Conservation (phyloP, 2,329 filamentous ascomycete genomes). For the Aureobasidium melanogenum region DNA sequence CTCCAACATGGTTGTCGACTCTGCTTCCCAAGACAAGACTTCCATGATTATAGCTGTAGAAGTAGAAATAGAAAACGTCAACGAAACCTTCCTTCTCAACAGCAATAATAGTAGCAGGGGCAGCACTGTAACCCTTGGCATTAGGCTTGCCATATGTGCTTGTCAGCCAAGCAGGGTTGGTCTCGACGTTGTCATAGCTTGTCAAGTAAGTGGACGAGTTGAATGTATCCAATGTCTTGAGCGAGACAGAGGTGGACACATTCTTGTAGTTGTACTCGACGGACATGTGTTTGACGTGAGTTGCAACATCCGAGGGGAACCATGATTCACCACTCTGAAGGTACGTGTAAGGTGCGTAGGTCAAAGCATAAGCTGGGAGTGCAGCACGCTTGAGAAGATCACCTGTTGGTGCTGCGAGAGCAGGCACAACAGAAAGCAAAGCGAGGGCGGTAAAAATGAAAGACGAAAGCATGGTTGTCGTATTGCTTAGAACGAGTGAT, state of each 20-base stretch:
- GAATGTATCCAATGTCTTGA: neutral
- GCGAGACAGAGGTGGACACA: neutral
- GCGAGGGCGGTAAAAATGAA: neutral
- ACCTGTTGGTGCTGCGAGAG: neutral
- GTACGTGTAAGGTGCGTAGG: constrained; percentile 4
- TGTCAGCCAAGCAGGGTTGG: constrained; percentile 2
- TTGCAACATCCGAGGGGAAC: constrained; percentile 2
- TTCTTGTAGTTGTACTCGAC: constrained; percentile 1
- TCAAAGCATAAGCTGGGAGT: constrained; percentile 5
- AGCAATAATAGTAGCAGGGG: constrained; percentile 10
- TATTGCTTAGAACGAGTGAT: neutral
- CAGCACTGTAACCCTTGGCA: constrained; percentile 1
- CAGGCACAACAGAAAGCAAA: neutral
- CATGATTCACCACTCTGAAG: constrained; percentile 6
- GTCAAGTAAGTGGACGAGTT: neutral
- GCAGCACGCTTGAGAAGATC: neutral
- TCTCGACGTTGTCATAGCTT: constrained; percentile 3
- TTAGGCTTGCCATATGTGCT: constrained; percentile 2
- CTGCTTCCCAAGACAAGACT: neutral
- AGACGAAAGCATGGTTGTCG: neutral
- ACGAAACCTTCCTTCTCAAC: neutral
- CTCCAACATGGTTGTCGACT: constrained; percentile 11
- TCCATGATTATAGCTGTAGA: constrained; percentile 9
- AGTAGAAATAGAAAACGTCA: constrained; percentile 8
- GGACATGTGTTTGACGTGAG: constrained; percentile 6